Percentiles rank a stretch among this genome's conserved stretches.
Evolutionary conservation across 768 basidiomycete species (phyloP).

Genomic region (Tricholomella constricta): DNA sequence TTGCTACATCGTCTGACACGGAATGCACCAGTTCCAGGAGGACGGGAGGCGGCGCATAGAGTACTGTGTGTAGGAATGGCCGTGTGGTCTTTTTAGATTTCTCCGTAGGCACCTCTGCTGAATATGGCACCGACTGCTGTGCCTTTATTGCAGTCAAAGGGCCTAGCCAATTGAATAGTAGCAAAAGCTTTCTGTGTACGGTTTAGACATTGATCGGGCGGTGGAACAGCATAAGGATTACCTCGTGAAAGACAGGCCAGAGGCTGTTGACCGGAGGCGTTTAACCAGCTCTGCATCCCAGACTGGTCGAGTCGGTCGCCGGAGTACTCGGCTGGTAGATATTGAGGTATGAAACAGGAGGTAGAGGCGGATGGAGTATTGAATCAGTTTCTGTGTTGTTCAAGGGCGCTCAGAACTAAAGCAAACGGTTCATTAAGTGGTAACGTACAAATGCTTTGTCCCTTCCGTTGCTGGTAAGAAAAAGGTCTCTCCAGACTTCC

Average conservation of each 20-base stretch:
- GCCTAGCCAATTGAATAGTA: slow-evolving; percentile 84
- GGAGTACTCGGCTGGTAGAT: slow-evolving; percentile 46
- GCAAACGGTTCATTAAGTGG: background rate
- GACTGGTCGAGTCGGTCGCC: slow-evolving; percentile 43
- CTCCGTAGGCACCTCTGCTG: slow-evolving; percentile 43
- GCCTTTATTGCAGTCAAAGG: slow-evolving; percentile 73
- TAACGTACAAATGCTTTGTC: slow-evolving; percentile 82
- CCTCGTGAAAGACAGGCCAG: slow-evolving; percentile 78
- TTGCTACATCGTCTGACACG: slow-evolving; percentile 76
- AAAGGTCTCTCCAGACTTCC: slow-evolving; percentile 81
- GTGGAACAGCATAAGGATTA: slow-evolving; percentile 22
- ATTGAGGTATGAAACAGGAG: slow-evolving; percentile 67
- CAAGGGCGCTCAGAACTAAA: background rate
- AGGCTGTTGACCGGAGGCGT: slow-evolving; percentile 61
- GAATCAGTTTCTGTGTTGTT: slow-evolving; percentile 72
- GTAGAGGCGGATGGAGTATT: slow-evolving; percentile 78
- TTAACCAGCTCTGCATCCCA: slow-evolving; percentile 61
- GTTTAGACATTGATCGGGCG: background rate
- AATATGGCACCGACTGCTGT: slow-evolving; percentile 68
- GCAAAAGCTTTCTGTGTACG: slow-evolving; percentile 68
- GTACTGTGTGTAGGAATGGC: slow-evolving; percentile 71
- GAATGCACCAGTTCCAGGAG: slow-evolving; percentile 77
- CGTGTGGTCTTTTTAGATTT: slow-evolving; percentile 42
- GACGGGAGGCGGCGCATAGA: slow-evolving; percentile 82
- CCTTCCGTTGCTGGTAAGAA: slow-evolving; percentile 75